Evolutionary conservation across 495 filamentous ascomycete genomes (phyloP).

Genomic region (Baudoinia panamericana): DNA sequence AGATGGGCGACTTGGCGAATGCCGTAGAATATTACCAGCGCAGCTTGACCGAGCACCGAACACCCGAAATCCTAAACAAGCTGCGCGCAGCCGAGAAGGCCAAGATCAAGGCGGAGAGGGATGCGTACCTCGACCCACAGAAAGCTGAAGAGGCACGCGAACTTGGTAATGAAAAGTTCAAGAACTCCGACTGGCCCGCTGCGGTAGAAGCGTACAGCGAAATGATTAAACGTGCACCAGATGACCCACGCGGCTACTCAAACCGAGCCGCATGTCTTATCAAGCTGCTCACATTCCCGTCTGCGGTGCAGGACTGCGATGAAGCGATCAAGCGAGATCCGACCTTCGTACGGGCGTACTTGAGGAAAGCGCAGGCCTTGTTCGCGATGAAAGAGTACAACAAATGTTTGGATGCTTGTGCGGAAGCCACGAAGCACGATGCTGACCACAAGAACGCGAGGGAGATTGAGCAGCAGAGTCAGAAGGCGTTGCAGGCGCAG

Average conservation of each 20-base stretch:
- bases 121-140: slow-evolving; percentile 74
- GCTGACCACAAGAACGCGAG: slow-evolving; percentile 58
- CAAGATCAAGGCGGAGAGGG: slow-evolving; percentile 61
- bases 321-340: slow-evolving; percentile 77
- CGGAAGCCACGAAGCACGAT: slow-evolving; percentile 67
- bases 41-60: slow-evolving; percentile 91
- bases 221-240: slow-evolving; percentile 90
- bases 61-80: slow-evolving; percentile 83
- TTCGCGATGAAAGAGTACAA: slow-evolving; percentile 96
- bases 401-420: slow-evolving; percentile 79
- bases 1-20: slow-evolving; percentile 60
- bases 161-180: slow-evolving; percentile 90
- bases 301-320: slow-evolving; percentile 86
- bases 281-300: slow-evolving; percentile 90
- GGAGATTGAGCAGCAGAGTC: slow-evolving; percentile 87
- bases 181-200: slow-evolving; percentile 88
- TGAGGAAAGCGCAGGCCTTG: slow-evolving; percentile 85
- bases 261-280: slow-evolving; percentile 95
- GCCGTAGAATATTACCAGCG: slow-evolving; percentile 87
- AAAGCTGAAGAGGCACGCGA: slow-evolving; percentile 94
- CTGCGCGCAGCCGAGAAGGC: slow-evolving; percentile 85
- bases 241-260: slow-evolving; percentile 88
- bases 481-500: slow-evolving; percentile 88
- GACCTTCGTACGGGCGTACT: slow-evolving; percentile 88
- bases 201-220: slow-evolving; percentile 91